Conservation (phyloP, 2,329 filamentous ascomycete species). For the Podosphaera fusca region DNA sequence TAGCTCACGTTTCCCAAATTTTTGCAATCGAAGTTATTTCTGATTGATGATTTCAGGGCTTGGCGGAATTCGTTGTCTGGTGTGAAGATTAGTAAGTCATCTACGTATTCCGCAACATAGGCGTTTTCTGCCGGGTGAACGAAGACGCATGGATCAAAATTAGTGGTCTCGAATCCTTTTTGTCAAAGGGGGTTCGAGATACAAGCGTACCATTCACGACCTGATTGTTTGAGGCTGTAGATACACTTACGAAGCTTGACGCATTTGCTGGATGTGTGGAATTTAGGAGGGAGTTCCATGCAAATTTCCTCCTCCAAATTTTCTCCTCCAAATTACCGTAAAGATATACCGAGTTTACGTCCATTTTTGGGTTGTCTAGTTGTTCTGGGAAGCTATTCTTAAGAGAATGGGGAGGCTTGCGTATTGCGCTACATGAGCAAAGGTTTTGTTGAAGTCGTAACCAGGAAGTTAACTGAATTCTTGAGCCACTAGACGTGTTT, state of each 20-base stretch:
- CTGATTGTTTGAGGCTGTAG: neutral
- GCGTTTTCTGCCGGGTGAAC: too few relatives aligned
- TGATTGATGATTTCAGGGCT: neutral
- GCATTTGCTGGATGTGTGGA: neutral
- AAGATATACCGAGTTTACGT: neutral
- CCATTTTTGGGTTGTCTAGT: neutral
- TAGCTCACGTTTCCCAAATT: too few relatives aligned
- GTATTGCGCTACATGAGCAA: neutral
- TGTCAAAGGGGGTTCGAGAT: neutral
- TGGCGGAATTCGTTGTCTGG: neutral
- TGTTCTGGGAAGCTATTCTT: neutral
- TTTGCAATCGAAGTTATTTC: too few relatives aligned
- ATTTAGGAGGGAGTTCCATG: neutral
- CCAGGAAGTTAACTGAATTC: constrained; percentile 1
- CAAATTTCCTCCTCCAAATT: neutral
- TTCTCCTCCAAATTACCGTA: neutral
- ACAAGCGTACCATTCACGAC: too few relatives aligned
- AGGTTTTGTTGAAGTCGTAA: neutral
- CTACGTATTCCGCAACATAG: neutral
- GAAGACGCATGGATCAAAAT: too few relatives aligned
- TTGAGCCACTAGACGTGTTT: constrained; percentile 1
- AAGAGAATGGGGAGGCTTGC: neutral
- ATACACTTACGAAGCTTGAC: neutral
- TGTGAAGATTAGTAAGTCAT: neutral
- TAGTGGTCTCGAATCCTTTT: neutral